A percentile compares a stretch with the other conserved stretches of the same genome.
phyloP scores from a whole-genome alignment of 2,329 filamentous ascomycete genomes.

The Talaromyces sp. region DNA sequence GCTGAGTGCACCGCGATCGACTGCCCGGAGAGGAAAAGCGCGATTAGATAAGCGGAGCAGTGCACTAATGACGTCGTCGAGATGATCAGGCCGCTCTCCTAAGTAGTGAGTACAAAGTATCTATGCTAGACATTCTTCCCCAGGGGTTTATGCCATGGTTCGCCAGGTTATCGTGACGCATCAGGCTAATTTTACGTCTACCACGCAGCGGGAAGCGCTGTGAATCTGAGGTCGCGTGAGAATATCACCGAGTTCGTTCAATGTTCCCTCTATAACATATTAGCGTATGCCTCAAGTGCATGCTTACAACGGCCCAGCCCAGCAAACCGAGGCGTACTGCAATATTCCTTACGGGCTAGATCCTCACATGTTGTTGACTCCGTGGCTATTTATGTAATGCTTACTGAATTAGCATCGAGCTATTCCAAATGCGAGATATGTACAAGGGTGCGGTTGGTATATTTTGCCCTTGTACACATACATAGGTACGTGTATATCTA shows the following conservation, averaged over 20 bases:
- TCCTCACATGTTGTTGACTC: background rate
- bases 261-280: background rate
- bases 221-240: background rate
- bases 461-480: background rate
- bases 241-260: background rate
- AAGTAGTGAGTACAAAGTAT: too few relatives aligned
- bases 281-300: background rate
- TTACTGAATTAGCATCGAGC: background rate
- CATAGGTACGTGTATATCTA: background rate
- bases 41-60: background rate
- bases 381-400: background rate
- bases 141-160: background rate
- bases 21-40: background rate
- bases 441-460: background rate
- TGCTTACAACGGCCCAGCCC: background rate
- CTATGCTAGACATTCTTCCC: background rate
- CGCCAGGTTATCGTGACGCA: background rate
- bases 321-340: background rate
- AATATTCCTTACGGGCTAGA: background rate
- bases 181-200: background rate
- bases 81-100: background rate
- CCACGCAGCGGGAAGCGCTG: background rate
- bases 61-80: constrained; percentile 7
- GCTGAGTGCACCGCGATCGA: constrained; percentile 12
- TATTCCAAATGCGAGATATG: background rate